Evolutionary conservation across 805 yeast genomes (phyloP).

Genomic region (Yamadazyma ubonensis): DNA sequence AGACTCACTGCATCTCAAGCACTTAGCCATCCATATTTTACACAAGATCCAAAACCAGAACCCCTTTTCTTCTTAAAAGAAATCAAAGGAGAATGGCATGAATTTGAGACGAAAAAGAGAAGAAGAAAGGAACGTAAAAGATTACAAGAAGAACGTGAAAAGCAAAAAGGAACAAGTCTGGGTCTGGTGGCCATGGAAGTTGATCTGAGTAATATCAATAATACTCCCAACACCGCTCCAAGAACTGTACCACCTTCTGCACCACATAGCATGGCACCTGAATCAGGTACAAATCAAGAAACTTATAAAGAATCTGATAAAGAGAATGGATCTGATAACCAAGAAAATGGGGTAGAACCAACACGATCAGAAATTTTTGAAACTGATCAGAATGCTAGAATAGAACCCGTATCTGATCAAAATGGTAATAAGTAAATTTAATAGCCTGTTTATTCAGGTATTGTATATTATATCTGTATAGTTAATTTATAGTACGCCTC

Average conservation of each 20-base stretch:
- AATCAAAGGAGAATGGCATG: constrained; percentile 92
- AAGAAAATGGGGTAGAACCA: no score
- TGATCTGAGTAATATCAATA: background rate
- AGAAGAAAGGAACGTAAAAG: constrained; percentile 50
- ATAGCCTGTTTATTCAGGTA: background rate
- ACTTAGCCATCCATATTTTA: constrained; percentile 64
- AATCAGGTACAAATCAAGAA: background rate
- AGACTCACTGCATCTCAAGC: constrained; percentile 73
- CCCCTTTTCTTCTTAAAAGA: constrained; percentile 54
- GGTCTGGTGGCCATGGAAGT: background rate
- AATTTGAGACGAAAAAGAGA: constrained; percentile 86
- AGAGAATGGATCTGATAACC: no score
- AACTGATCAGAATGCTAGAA: no score
- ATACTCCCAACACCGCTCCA: constrained; percentile 7
- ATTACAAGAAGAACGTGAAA: constrained; percentile 29
- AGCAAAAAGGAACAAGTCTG: constrained; percentile 6
- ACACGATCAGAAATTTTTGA: no score
- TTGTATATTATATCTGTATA: constrained; percentile 3
- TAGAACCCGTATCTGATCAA: background rate
- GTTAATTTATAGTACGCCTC: constrained; percentile 1
- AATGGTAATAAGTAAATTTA: background rate
- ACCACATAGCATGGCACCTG: constrained; percentile 10
- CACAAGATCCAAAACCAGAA: constrained; percentile 63
- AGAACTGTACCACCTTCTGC: constrained; percentile 13
- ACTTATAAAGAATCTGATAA: background rate